Percentiles rank a stretch among this genome's conserved stretches.
These are phyloP conservation scores for Annulohypoxylon truncatum DNA, from an alignment of 2,329 filamentous ascomycete genomes.

Conservation along the genomic window DNA sequence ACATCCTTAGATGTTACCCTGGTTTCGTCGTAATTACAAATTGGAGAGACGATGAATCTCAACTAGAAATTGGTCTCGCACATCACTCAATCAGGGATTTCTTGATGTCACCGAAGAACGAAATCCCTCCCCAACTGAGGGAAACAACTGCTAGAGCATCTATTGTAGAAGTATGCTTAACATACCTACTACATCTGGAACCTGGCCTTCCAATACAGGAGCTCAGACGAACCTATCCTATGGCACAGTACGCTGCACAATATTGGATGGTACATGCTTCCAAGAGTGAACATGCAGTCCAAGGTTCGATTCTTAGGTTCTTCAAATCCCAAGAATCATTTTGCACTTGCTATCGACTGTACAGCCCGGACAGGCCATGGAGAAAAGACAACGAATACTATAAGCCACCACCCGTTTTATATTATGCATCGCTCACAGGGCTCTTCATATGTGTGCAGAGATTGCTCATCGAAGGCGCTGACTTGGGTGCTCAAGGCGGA, in stretches of 20 bases:
- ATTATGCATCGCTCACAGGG: background rate
- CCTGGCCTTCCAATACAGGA: background rate
- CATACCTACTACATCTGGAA: background rate
- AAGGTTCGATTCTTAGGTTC: background rate
- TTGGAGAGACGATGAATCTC: too few relatives aligned
- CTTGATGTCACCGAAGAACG: background rate
- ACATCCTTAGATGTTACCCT: too few relatives aligned
- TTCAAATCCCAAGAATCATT: background rate
- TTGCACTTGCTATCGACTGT: background rate
- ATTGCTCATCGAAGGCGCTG: background rate
- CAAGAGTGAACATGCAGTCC: background rate
- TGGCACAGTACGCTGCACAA: background rate
- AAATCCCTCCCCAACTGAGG: background rate
- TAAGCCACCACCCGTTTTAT: background rate
- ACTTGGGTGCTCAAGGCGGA: background rate
- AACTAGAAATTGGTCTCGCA: background rate
- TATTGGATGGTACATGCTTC: background rate
- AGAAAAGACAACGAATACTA: background rate
- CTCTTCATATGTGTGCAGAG: background rate
- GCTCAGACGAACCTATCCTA: background rate
- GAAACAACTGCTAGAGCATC: background rate
- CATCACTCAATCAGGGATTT: background rate
- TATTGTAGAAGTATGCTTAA: background rate
- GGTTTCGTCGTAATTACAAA: too few relatives aligned
- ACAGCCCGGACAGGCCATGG: background rate